Conservation (phyloP, 345 rosid genomes). For the Populus ilicifolia region DNA sequence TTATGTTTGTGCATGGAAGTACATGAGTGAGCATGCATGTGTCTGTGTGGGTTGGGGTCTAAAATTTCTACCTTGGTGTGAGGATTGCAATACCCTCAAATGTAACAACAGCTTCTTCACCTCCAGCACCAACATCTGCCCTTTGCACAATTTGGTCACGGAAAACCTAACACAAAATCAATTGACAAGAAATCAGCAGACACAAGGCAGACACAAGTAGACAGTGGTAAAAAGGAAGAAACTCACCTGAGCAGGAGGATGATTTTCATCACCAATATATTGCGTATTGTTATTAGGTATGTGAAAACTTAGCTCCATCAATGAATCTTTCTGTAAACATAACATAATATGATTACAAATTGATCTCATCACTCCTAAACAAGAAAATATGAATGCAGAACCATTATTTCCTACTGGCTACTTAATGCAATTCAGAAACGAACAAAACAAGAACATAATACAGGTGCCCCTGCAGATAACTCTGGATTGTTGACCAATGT, state of each 20-base stretch:
- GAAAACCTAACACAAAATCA: constrained; percentile 51
- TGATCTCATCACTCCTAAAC: neutral
- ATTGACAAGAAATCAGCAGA: neutral
- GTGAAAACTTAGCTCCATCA: constrained; percentile 96
- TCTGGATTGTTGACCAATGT: no score
- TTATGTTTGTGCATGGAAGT: neutral
- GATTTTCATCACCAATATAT: constrained; percentile 89
- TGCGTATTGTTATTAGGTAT: constrained; percentile 85
- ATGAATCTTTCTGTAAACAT: constrained; percentile 71
- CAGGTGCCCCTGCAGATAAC: neutral
- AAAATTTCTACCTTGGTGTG: constrained; percentile 72
- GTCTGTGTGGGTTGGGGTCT: neutral
- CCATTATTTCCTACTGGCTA: neutral
- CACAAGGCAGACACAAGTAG: neutral
- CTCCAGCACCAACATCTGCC: constrained; percentile 92
- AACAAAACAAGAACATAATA: neutral
- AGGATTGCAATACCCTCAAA: constrained; percentile 90
- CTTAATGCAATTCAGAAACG: neutral
- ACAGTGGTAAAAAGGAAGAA: constrained; percentile 3
- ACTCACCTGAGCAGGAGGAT: constrained; percentile 79
- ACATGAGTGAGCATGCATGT: neutral
- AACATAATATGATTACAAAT: constrained; percentile 1
- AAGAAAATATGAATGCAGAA: neutral
- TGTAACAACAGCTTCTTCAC: constrained; percentile 86
- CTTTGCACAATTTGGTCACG: constrained; percentile 61